These are phyloP conservation scores for Phyllostachys edulis DNA, from an alignment of 176 grass and related monocot species.

Conservation along the genomic window DNA sequence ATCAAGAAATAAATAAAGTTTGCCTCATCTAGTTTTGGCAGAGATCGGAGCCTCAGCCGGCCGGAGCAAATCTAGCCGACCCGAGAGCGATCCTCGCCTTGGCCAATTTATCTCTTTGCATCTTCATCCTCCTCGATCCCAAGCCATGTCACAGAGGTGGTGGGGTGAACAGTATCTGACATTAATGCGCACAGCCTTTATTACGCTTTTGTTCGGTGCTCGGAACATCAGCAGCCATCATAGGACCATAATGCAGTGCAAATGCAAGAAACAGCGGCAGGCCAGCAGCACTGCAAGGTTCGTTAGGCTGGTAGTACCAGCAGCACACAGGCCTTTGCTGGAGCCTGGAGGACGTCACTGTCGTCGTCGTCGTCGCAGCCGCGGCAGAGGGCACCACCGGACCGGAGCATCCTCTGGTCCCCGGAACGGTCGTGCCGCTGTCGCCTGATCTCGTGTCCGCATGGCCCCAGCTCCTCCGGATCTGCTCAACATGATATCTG, in stretches of 20 bases:
- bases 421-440: slow-evolving; percentile 15
- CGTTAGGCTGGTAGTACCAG: slow-evolving; percentile 32
- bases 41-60: too few species aligned
- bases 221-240: slow-evolving; percentile 36
- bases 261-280: slow-evolving; percentile 9
- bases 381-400: slow-evolving; percentile 13
- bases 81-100: too few species aligned
- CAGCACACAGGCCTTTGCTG: slow-evolving; percentile 1
- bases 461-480: slow-evolving; percentile 19
- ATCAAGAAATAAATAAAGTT: too few species aligned
- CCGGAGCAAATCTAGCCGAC: too few species aligned
- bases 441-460: slow-evolving; percentile 17
- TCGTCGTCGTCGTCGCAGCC: background rate
- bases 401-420: slow-evolving; percentile 31
- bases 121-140: too few species aligned
- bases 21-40: too few species aligned
- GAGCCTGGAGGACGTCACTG: background rate
- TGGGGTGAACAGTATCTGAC: background rate
- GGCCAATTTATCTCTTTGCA: too few species aligned
- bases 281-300: slow-evolving; percentile 24
- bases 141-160: background rate
- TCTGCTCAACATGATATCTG: slow-evolving; percentile 17
- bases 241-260: slow-evolving; percentile 26
- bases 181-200: background rate
- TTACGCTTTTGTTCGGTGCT: slow-evolving; percentile 11